Evolutionary conservation across 1,139 yeast species (phyloP), one percentile per base, ranked within the genome.

Genomic region (Suhomyces wounanorum): DNA sequence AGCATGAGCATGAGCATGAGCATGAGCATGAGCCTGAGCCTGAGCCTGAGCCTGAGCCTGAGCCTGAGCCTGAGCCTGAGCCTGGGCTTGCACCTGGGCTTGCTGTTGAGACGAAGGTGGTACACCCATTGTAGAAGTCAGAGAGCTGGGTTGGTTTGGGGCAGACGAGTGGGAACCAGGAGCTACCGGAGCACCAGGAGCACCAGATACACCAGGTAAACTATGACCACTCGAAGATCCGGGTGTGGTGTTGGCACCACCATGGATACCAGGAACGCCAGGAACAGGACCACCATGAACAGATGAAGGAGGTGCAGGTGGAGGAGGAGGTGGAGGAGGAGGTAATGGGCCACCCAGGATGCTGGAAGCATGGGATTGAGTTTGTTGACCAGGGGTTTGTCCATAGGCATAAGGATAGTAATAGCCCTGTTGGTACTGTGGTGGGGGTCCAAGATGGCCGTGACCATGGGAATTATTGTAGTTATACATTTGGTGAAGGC

Each of bases 361-460:
- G 16, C 16, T n/a, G 38, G 40, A 37, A 14, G 36, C 14, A 42
- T 16, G 17, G n/a, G 30, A 25, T 23, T 11, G 28, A 26, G 17
- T 17, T 37, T 16, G 26, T 33, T 17, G 37, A 16, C 44, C 44
- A 18, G 18, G 38, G 8, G 18, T 37, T 23, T 30, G 50, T 18
- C 47, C 47, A 14, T 38, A 43, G 14, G 37, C 40, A 18, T 43
- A 43, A 31, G 45, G 46, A 30, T 47, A 47, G 36, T 47, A 47
- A 31, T 47, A 47, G 26, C 50, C 44, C 18, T 46, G 52, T 44
- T 43, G 52, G 39, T 43, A 40, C 28, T 44, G 47, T 5, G 47
- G 51, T 14, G 53, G 45, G 14, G 44, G 53, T 30, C 48, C 49
- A 14, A 38, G 40, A 25, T 48, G 48, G 45, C 40, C 41, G 21